Evolutionary conservation across 306 rosid genomes (phyloP), one percentile per base, ranked within the genome.

Genomic region (Prunus davidiana): DNA sequence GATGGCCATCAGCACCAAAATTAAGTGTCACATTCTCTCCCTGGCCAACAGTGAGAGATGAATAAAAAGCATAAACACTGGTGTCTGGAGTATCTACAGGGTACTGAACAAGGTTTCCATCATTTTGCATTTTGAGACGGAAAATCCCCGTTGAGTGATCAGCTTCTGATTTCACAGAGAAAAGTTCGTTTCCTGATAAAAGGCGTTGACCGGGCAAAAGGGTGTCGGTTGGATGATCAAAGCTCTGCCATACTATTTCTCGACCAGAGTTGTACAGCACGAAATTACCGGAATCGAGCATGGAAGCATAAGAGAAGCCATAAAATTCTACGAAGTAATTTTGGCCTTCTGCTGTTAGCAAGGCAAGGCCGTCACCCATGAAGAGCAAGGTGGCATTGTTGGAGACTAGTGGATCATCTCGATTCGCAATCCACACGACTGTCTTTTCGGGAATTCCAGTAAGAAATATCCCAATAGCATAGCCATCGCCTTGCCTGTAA

Each of bases 391-490:
- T 6, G 7, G 41, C 41, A 6, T 6, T 34, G 8, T 34, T 34
- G 41, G 8, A 6, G 41, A 74, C 75, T n/a, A 64, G 81, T 34
- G 62, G 62, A 2, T 47, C 15, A 19, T 83, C 78, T 51, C 73
- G 57, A 13, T 76, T 75, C 13, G 72, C 78, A 3, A 76, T 79
- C 86, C 84, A 83, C 6, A 83, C 2, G 41, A 34, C 41, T 34
- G 41, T 34, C 41, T 78, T 52, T 62, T 46, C 8, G 71, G 68
- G 64, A 51, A 34, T 6, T 34, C 41, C 8, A 34, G 41, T 8
- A 6, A 34, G 41, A 34, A 34, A 34, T 34, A 6, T 34, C 8
- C 41, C 41, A 34, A 34, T 8, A 34, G 41, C 41, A 34, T 1
- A 34, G 41, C 8, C 2, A 1, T 34, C 1, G 8, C 41, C 41